Evolutionary conservation across 2,329 filamentous ascomycete genomes (phyloP).

Genomic region (Dactylellina drechsleri): DNA sequence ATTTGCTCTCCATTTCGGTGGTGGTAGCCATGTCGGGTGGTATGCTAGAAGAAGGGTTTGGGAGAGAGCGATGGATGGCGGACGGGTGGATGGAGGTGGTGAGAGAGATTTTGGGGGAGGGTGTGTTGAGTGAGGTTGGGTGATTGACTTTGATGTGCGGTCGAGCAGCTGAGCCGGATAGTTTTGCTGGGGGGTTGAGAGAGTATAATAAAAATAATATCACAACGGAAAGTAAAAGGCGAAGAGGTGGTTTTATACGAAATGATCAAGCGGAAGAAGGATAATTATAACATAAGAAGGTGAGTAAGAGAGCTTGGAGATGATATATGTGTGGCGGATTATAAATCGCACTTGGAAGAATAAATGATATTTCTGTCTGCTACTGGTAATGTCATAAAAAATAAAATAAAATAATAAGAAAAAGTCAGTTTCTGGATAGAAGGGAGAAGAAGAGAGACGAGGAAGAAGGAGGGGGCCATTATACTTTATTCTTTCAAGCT

Average conservation of each 20-base stretch:
- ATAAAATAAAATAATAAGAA: too few species aligned
- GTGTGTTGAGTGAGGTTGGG: constrained; percentile 13
- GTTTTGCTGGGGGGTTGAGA: background rate
- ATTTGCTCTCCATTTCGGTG: constrained; percentile 44
- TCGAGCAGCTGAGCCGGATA: constrained; percentile 11
- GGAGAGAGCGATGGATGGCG: background rate
- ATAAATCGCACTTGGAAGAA: constrained; percentile 5
- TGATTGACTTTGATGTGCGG: constrained; percentile 1
- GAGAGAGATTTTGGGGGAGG: background rate
- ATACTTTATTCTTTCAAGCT: constrained; percentile 22
- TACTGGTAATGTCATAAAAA: too few species aligned
- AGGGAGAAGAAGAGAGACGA: constrained; percentile 21
- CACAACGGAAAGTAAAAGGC: background rate
- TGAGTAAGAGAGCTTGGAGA: background rate
- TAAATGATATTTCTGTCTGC: too few species aligned
- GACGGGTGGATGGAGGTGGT: background rate
- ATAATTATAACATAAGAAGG: constrained; percentile 6
- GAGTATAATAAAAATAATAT: background rate
- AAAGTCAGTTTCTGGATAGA: background rate
- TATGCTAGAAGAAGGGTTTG: background rate
- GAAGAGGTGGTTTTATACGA: constrained; percentile 6
- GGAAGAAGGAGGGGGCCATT: constrained; percentile 14
- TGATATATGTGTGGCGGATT: background rate
- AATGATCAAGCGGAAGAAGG: constrained; percentile 1
- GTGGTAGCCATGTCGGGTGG: constrained; percentile 38